Evolutionary conservation across 345 rosid species (phyloP).

Genomic region (Hypericum perforatum): DNA sequence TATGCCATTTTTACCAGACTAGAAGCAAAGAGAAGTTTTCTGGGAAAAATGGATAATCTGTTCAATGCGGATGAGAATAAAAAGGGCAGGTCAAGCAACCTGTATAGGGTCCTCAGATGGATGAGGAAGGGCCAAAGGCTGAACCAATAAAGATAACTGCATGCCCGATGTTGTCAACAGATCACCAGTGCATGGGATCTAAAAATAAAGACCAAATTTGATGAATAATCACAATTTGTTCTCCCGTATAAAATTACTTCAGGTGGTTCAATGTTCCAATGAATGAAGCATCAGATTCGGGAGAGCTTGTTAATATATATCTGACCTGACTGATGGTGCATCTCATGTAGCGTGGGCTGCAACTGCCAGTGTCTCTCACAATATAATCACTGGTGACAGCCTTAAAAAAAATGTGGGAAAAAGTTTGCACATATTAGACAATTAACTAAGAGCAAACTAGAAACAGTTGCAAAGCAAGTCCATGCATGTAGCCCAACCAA

Average conservation of each 20-base stretch:
- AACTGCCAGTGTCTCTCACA: conserved; percentile 78
- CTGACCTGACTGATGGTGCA: conserved; percentile 92
- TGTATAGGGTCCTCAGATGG: conserved; percentile 96
- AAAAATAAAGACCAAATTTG: conserved; percentile 5
- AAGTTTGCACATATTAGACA: too few relatives aligned
- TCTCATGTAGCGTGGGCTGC: conserved; percentile 99
- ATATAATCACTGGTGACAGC: conserved; percentile 89
- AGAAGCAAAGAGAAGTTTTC: too few relatives aligned
- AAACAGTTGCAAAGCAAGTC: conserved; percentile 3
- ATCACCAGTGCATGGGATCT: conserved; percentile 96
- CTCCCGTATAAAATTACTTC: too few relatives aligned
- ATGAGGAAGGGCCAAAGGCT: conserved; percentile 92
- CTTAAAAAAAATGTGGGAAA: conserved; percentile 23
- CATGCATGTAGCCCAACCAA: background rate
- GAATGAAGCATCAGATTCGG: conserved; percentile 1
- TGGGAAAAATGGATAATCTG: background rate
- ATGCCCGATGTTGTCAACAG: conserved; percentile 88
- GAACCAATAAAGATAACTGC: conserved; percentile 88
- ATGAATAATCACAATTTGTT: too few relatives aligned
- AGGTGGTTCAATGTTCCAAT: background rate
- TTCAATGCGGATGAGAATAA: background rate
- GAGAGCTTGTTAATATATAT: conserved; percentile 7
- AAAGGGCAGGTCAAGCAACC: conserved; percentile 27
- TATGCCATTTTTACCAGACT: too few relatives aligned
- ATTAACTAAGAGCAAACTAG: background rate